Evolutionary conservation across 306 rosid species (phyloP).

Genomic region (Medicago arabica): DNA sequence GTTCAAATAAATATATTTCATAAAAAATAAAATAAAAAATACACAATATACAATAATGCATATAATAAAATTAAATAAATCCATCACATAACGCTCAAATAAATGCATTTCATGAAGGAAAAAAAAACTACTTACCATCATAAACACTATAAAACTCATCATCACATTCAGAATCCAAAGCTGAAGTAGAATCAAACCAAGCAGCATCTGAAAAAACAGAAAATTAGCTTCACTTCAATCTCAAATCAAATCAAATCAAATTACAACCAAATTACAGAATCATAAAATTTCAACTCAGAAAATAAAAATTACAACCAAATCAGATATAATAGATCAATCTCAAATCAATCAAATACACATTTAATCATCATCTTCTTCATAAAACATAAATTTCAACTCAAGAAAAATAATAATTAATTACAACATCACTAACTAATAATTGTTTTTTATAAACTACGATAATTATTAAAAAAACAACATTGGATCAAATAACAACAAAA

Average conservation of each 20-base stretch:
- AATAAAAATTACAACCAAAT: no score
- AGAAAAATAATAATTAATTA: not conserved
- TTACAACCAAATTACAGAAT: no score
- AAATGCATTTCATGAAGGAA: not conserved
- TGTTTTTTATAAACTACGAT: no score
- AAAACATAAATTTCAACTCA: not conserved
- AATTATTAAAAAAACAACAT: no score
- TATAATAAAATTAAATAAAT: not conserved
- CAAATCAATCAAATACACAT: constrained; percentile 20
- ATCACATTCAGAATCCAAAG: constrained; percentile 82
- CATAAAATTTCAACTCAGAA: not conserved
- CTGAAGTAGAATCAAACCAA: constrained; percentile 85
- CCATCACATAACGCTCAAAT: not conserved
- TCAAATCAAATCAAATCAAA: constrained; percentile 38
- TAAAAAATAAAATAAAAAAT: not conserved
- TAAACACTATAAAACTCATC: constrained; percentile 87
- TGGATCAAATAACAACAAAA: not conserved
- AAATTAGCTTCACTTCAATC: constrained; percentile 27
- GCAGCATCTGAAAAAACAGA: constrained; percentile 57
- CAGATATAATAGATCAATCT: not conserved
- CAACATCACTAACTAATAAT: not conserved
- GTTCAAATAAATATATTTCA: not conserved
- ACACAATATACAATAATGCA: constrained; percentile 9
- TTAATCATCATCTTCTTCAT: not conserved
- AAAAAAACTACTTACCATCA: constrained; percentile 58